Evolutionary conservation across 208 protist genomes (phyloP), one percentile per base, ranked within the genome.

Genomic region (Leishmania guyanensis): DNA sequence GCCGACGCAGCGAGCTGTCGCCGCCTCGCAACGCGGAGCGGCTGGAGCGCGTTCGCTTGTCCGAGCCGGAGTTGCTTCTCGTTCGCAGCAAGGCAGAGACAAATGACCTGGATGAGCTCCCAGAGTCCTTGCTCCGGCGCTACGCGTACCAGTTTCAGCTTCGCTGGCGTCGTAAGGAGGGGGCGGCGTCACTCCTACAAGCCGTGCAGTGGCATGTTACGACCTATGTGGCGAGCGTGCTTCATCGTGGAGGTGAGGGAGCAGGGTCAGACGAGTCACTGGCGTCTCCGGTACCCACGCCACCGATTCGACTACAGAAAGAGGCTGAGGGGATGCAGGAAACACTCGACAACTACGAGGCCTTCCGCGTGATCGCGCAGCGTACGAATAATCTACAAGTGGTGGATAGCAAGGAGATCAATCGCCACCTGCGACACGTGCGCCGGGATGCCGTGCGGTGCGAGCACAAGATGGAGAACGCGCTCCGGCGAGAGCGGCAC

Each of bases 341-440:
- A 62, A 97, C 93, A 56, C 87, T 98, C 43, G 93, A 95, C 60
- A 97, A 96, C 79, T 97, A 90, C 56, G 93, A 98, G 78, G 92
- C 91, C 3, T 97, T 97, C 65, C 95, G 93, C 70, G 87, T 97
- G 71, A 97, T 98, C 80, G 89, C 95, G 0, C 95, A 97, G 84
- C 91, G 92, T 68, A 97, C 93, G 14, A 94, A 94, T 79, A 98
- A 98, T 82, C 79, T 98, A 56, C 93, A 97, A 82, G 95, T 98
- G 69, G 95, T 98, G 77, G 95, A 98, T 76, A 86, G 90, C 85
- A 93, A 92, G 84, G 93, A 97, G 85, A 96, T 98, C 72, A 98
- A 98, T 78, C 82, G 94, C 17, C 90, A 95, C 70, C 83, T 98
- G 17, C 92, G 95, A 79, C 85, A 81, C 16, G 79, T 94, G 17